These are phyloP conservation scores for Pittosporum tobira DNA, from an alignment of 129 eudicot species.

Conservation along the genomic window DNA sequence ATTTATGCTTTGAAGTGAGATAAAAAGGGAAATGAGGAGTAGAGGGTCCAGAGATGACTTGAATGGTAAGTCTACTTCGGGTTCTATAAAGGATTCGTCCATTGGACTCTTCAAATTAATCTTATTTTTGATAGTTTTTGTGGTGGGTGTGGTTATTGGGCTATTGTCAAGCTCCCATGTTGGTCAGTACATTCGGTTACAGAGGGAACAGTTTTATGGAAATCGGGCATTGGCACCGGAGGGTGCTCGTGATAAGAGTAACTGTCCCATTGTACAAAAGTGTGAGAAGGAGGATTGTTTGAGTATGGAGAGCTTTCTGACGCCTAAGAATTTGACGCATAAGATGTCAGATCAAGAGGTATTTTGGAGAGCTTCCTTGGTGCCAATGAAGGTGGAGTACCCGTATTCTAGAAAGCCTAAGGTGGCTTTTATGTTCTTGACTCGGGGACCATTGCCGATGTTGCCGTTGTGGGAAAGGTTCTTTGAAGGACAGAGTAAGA, in stretches of 20 bases:
- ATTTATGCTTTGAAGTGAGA: neutral
- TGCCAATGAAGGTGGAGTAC: constrained; percentile 44
- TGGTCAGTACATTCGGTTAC: constrained; percentile 45
- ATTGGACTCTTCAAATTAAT: constrained; percentile 35
- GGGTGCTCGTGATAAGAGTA: neutral
- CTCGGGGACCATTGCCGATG: constrained; percentile 67
- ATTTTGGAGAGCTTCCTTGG: constrained; percentile 83
- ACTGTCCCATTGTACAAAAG: constrained; percentile 13
- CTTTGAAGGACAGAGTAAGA: constrained; percentile 46
- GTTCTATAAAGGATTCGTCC: constrained; percentile 44
- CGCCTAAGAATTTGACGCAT: constrained; percentile 48
- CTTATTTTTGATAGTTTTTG: constrained; percentile 45
- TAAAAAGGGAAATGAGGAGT: constrained; percentile 29
- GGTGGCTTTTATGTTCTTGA: constrained; percentile 88
- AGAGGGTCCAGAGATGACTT: constrained; percentile 56
- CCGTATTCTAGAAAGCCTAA: constrained; percentile 71
- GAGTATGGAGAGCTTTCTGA: constrained; percentile 42
- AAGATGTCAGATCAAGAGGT: constrained; percentile 64
- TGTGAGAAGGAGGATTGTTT: constrained; percentile 45
- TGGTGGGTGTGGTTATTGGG: constrained; percentile 60
- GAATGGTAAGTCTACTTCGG: constrained; percentile 6
- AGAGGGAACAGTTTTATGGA: constrained; percentile 19
- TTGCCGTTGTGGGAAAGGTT: constrained; percentile 93
- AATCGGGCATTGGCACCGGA: constrained; percentile 12
- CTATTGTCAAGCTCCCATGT: constrained; percentile 61